Conservation (phyloP, 106 monocot genomes). For the Allium cepa region DNA sequence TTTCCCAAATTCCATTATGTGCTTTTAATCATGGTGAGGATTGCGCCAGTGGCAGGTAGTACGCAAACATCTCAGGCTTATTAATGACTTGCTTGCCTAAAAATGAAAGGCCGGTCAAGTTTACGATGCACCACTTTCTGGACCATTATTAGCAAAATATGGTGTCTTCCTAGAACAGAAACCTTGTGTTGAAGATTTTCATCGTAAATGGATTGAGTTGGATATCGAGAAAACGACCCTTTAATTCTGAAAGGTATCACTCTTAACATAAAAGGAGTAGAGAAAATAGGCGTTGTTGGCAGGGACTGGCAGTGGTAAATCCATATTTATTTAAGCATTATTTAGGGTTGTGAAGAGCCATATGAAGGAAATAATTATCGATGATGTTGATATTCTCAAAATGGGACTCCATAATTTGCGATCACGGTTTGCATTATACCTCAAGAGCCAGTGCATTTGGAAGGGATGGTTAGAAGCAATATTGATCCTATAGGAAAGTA, state of each 20-base stretch:
- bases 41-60: too few species aligned
- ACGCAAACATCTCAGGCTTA: too few species aligned
- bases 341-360: conserved; percentile 77
- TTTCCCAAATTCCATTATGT: too few species aligned
- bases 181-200: conserved; percentile 59
- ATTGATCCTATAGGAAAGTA: conserved; percentile 59
- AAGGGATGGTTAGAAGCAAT: conserved; percentile 79
- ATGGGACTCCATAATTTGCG: conserved; percentile 80
- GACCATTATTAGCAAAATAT: too few species aligned
- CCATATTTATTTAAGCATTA: conserved; percentile 66
- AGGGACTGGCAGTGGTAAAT: conserved; percentile 79
- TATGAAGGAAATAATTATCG: conserved; percentile 56
- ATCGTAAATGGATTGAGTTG: conserved; percentile 87
- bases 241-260: too few species aligned
- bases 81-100: too few species aligned
- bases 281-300: too few species aligned
- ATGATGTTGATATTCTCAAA: conserved; percentile 51
- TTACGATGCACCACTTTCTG: too few species aligned
- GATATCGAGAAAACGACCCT: too few species aligned
- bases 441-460: conserved; percentile 83
- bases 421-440: conserved; percentile 74
- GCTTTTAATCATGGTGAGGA: too few species aligned
- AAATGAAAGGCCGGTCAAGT: too few species aligned
- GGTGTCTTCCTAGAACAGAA: conserved; percentile 39
- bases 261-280: too few species aligned